A percentile compares a stretch with the other conserved stretches of the same genome.
These are phyloP conservation scores for Rhodomyrtus tomentosa DNA, from an alignment of 345 rosid genomes.

Conservation along the genomic window DNA sequence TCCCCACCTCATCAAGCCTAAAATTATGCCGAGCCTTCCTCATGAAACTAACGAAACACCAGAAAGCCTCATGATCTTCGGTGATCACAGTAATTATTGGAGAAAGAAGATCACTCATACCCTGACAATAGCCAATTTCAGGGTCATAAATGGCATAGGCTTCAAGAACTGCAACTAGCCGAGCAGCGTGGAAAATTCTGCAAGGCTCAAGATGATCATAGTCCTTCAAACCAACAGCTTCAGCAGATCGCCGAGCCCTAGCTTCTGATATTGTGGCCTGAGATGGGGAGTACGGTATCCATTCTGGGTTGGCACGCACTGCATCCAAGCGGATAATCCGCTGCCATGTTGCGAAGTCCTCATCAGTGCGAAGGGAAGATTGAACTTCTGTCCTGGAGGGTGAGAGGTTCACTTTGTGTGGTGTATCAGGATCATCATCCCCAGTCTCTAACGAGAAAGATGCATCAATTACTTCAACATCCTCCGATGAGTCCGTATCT, in stretches of 20 bases:
- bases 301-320: constrained; percentile 88
- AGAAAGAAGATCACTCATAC: constrained; percentile 95
- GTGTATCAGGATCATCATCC: constrained; percentile 19
- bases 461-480: constrained; percentile 37
- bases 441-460: constrained; percentile 28
- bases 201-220: constrained; percentile 66
- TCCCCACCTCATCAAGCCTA: constrained; percentile 87
- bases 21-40: constrained; percentile 93
- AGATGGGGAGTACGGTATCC: constrained; percentile 45
- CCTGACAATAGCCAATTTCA: constrained; percentile 97
- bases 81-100: constrained; percentile 69
- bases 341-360: constrained; percentile 79
- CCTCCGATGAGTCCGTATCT: constrained; percentile 76
- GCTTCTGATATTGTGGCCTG: constrained; percentile 54
- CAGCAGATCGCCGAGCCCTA: constrained; percentile 55
- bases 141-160: constrained; percentile 86
- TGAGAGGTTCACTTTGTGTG: constrained; percentile 18
- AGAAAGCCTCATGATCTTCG: constrained; percentile 84
- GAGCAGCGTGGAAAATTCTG: constrained; percentile 83
- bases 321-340: constrained; percentile 95
- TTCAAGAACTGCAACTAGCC: constrained; percentile 88
- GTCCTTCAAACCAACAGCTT: constrained; percentile 70
- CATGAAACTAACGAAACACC: constrained; percentile 97
- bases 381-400: constrained; percentile 18
- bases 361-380: constrained; percentile 21